phyloP scores from a whole-genome alignment of 2,329 filamentous ascomycete species.

The Colletotrichum gigasporum region DNA sequence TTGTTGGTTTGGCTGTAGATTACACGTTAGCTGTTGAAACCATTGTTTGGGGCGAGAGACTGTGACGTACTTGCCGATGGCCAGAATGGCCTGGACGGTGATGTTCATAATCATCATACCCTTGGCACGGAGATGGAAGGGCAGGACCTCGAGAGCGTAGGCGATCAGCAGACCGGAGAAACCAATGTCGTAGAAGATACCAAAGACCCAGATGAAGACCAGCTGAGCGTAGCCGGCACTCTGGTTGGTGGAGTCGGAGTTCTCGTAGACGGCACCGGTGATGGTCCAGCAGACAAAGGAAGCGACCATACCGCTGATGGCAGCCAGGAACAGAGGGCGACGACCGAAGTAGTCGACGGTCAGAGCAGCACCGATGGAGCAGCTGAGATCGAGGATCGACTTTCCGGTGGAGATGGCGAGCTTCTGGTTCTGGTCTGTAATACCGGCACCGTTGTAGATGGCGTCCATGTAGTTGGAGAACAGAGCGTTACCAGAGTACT shows the following conservation, averaged over 20 bases:
- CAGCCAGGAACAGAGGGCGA: slow-evolving; percentile 62
- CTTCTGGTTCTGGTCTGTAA: slow-evolving; percentile 65
- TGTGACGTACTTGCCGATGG: slow-evolving; percentile 65
- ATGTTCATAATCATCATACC: slow-evolving; percentile 74
- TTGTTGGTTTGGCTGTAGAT: slow-evolving; percentile 67
- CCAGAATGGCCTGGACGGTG: slow-evolving; percentile 68
- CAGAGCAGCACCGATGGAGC: slow-evolving; percentile 63
- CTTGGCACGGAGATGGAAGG: slow-evolving; percentile 66
- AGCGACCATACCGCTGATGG: slow-evolving; percentile 58
- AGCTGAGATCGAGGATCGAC: slow-evolving; percentile 66
- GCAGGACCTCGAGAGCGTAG: slow-evolving; percentile 67
- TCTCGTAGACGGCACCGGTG: slow-evolving; percentile 61
- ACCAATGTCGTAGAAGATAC: slow-evolving; percentile 67
- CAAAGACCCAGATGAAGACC: slow-evolving; percentile 68
- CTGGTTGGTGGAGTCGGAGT: slow-evolving; percentile 51
- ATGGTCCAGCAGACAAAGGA: slow-evolving; percentile 62
- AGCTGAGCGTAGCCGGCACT: slow-evolving; percentile 63
- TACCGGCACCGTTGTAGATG: slow-evolving; percentile 70
- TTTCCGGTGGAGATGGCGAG: slow-evolving; percentile 65
- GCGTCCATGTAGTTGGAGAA: slow-evolving; percentile 74
- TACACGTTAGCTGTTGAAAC: neutral
- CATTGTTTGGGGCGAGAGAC: neutral
- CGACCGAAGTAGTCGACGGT: slow-evolving; percentile 61
- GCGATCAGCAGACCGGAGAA: slow-evolving; percentile 67
- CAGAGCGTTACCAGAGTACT: slow-evolving; percentile 74